These are phyloP conservation scores for Populus deltoides DNA, from an alignment of 345 rosid species.

Conservation along the genomic window DNA sequence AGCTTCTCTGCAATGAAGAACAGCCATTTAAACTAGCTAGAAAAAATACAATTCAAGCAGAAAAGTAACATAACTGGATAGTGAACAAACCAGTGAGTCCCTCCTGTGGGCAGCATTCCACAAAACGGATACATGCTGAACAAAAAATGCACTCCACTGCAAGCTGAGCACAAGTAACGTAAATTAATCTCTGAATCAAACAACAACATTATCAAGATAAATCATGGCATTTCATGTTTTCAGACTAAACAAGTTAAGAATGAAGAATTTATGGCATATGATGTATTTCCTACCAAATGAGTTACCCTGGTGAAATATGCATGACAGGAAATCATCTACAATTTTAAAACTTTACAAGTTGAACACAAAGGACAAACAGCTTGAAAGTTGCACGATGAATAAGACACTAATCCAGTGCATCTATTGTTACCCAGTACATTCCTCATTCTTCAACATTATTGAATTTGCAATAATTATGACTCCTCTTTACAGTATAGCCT, in stretches of 20 bases:
- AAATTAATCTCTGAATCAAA: slow-evolving; percentile 16
- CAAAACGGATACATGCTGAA: slow-evolving; percentile 98
- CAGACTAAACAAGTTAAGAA: neutral
- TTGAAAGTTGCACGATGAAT: too few relatives aligned
- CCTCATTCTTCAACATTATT: too few relatives aligned
- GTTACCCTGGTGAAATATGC: neutral
- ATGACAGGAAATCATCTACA: too few relatives aligned
- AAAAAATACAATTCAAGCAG: slow-evolving; percentile 14
- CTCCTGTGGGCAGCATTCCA: slow-evolving; percentile 96
- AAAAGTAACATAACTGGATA: slow-evolving; percentile 16
- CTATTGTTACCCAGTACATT: too few relatives aligned
- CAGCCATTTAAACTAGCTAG: slow-evolving; percentile 15
- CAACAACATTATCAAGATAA: neutral
- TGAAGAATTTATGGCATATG: neutral
- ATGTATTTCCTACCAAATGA: neutral
- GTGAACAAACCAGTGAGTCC: slow-evolving; percentile 84
- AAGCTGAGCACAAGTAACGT: slow-evolving; percentile 52
- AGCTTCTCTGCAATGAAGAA: slow-evolving; percentile 74
- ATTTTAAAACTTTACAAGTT: too few relatives aligned
- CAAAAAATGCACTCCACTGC: slow-evolving; percentile 99
- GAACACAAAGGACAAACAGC: too few relatives aligned
- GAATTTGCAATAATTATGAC: too few relatives aligned
- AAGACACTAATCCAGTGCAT: too few relatives aligned
- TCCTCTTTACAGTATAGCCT: too few relatives aligned
- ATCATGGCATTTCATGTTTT: neutral